Base-by-base conservation (phyloP, 23 red algal species). In the Gracilaria domingensis region DNA sequence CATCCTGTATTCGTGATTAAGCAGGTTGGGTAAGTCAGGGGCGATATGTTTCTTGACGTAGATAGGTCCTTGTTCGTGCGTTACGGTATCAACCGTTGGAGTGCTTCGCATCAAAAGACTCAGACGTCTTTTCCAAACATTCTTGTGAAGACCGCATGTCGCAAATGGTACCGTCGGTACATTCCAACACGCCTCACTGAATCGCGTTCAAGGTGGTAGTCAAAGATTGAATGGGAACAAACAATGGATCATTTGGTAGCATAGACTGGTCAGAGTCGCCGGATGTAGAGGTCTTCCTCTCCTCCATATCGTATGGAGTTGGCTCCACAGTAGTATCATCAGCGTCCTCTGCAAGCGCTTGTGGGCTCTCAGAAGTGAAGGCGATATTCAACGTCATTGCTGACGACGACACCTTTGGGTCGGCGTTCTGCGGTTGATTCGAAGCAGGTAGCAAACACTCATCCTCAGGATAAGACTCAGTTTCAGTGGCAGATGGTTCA, bases 221-320 rank as follows among this genome's bases (percentile, higher is more conserved):
- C 51, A 55, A 55, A 67, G 62, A 32, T 67, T 67, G 62, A 33
- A 77, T 28, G 11, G 72, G 72, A 45, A 50, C 45, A 30, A 50
- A 77, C 72, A 77, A 50, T 5, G 38, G 72, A 24, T 77, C 72
- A n/a, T 77, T 25, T 24, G 21, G 40, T 12, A 50, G 72, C 23
- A 77, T 8, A 77, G 40, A 48, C 23, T 49, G 72, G 50, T 77
- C 72, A 12, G 45, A 77, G 42, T 77, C 45, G 9, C 72, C 72
- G 21, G 72, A 49, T 6, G 72, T 49, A 16, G 40, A 77, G 16
- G 72, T 77, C 39, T 77, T 77, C 12, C 72, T 51, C 23, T 77
- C 72, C 12, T 45, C 72, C 40, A 77, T 28, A n/a, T 50, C 72
- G 72, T 25, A 77, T 25, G 13, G 39, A 48, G 72, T 20, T 49